A percentile compares a stretch with the other conserved stretches of the same genome.
These are phyloP conservation scores for Apiotrichum mycotoxinovorans DNA, from an alignment of 1,284 basidiomycete genomes.

Conservation along the genomic window DNA sequence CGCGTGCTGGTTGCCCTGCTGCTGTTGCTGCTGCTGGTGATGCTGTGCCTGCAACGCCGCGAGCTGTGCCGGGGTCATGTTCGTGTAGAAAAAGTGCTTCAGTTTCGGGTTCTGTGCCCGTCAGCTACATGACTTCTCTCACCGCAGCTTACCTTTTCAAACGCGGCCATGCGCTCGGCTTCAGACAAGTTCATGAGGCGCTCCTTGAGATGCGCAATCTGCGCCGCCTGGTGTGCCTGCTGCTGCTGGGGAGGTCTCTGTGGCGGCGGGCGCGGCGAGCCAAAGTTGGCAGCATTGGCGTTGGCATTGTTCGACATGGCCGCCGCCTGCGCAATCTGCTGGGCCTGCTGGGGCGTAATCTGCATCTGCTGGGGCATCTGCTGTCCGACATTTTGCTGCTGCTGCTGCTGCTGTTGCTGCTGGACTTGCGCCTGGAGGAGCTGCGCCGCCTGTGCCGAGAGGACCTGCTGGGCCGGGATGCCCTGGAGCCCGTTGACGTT, in stretches of 20 bases:
- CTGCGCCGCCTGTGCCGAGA: slow-evolving; percentile 15
- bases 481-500: slow-evolving; percentile 6
- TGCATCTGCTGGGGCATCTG: slow-evolving; percentile 20
- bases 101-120: slow-evolving; percentile 32
- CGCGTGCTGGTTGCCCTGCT: slow-evolving; percentile 10
- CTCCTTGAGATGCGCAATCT: slow-evolving; percentile 26
- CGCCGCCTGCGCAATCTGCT: slow-evolving; percentile 18
- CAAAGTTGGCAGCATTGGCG: slow-evolving; percentile 23
- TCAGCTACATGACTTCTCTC: not conserved
- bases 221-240: slow-evolving; percentile 15
- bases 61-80: slow-evolving; percentile 16
- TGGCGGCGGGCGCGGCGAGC: slow-evolving; percentile 28
- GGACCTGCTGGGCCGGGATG: slow-evolving; percentile 4
- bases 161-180: slow-evolving; percentile 31
- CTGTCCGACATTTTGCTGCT: slow-evolving; percentile 15
- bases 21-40: not conserved
- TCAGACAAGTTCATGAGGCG: slow-evolving; percentile 33
- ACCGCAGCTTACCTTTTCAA: slow-evolving; percentile 28
- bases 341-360: slow-evolving; percentile 19
- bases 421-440: slow-evolving; percentile 18
- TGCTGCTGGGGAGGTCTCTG: slow-evolving; percentile 15
- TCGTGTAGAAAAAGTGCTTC: slow-evolving; percentile 28
- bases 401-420: slow-evolving; percentile 13
- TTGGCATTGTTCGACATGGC: slow-evolving; percentile 9
- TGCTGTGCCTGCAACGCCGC: slow-evolving; percentile 1